Evolutionary conservation across 1,284 basidiomycete genomes (phyloP), one percentile per base, ranked within the genome.

Genomic region (Meripilus lineatus): DNA sequence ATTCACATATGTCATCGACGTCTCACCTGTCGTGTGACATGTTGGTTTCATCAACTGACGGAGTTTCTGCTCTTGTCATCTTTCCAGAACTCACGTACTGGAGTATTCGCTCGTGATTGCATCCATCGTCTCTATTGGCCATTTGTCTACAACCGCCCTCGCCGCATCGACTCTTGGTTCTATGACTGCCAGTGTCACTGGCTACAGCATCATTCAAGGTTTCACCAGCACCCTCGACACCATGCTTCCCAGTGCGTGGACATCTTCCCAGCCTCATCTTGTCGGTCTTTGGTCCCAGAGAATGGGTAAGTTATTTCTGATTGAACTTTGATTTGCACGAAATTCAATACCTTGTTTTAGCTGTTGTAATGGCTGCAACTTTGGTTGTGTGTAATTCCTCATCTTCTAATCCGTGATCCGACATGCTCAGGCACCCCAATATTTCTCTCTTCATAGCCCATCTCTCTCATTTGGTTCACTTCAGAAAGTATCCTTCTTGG

Each of bases 201-300:
- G 75, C 13, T 75, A 77, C 51, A 80, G 85, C 48, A 81, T 93
- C 50, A 74, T 93, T n/a, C 86, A 89, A 55, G 93, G 93, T 10
- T 82, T 95, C 55, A 72, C 83, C 13, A 87, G 83, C 45, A 85
- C 90, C 0, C 74, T 97, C 22, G 93, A 97, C 57, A 93, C 93
- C 0, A 75, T 96, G 56, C 75, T 97, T 0, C 93, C 93, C 0
- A 79, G 87, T 18, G 91, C 93, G 2, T 97, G 92, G 88, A 93
- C 93, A 0, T 90, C 89, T 8, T 64, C 79, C 2, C 78, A 88
- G 32, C 93, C 92, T 0, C 71, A 84, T 8, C 72, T 91, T 1
- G 92, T 97, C 21, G 93, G 93, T 3, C 71, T 96, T 1, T 95
- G 93, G 93, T 71, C 87, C 7, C 91, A 94, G 62, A 73, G 93